These are phyloP conservation scores for Fusarium xyrophilum DNA, from an alignment of 2,329 filamentous ascomycete genomes.

Conservation along the genomic window DNA sequence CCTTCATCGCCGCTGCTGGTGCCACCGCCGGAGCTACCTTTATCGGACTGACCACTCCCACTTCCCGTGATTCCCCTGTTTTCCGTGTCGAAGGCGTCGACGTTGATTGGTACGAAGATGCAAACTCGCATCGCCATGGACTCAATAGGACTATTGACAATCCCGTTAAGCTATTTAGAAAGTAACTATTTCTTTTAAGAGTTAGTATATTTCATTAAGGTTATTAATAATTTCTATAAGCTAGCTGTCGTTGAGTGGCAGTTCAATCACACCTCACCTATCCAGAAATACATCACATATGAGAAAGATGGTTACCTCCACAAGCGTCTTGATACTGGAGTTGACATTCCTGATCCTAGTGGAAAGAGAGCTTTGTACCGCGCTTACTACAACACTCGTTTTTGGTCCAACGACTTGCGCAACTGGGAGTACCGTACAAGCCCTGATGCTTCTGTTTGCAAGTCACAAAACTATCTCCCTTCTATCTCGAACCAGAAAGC, in stretches of 20 bases:
- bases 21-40: neutral
- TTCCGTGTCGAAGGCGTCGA: neutral
- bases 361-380: neutral
- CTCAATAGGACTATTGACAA: neutral
- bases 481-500: neutral
- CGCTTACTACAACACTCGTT: neutral
- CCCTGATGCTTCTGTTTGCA: neutral
- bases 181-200: too few relatives aligned
- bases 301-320: neutral
- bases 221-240: too few relatives aligned
- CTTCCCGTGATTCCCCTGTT: neutral
- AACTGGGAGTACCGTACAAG: neutral
- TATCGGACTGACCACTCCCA: neutral
- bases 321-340: neutral
- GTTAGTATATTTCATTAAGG: too few relatives aligned
- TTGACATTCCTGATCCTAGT: neutral
- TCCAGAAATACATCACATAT: neutral
- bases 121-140: neutral
- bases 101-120: neutral
- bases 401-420: neutral
- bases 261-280: neutral
- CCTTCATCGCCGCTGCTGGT: neutral
- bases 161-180: too few relatives aligned
- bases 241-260: neutral
- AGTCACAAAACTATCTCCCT: fast-evolving